These are phyloP conservation scores for Ormosia emarginata DNA, from an alignment of 306 rosid genomes.

Conservation along the genomic window DNA sequence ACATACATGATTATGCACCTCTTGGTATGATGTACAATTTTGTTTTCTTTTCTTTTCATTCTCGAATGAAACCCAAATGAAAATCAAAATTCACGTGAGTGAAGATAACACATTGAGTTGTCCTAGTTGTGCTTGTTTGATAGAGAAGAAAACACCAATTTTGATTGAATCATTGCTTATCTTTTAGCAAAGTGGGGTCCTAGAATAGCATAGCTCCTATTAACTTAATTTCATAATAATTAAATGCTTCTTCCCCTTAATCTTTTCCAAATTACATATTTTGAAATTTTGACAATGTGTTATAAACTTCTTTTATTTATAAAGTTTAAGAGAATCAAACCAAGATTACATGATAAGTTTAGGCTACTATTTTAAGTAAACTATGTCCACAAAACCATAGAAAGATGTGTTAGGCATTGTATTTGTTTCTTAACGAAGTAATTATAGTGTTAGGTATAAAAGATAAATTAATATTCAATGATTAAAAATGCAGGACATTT, in stretches of 20 bases:
- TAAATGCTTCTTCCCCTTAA: background rate
- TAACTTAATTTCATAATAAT: background rate
- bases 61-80: background rate
- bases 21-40: background rate
- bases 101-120: background rate
- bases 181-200: background rate
- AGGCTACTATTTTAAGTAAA: constrained; percentile 21
- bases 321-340: constrained; percentile 29
- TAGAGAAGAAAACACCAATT: background rate
- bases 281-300: background rate
- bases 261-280: background rate
- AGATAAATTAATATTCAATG: background rate
- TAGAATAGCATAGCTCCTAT: background rate
- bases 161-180: background rate
- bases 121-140: background rate
- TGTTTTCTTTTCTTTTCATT: background rate
- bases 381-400: background rate
- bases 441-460: constrained; percentile 30
- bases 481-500: background rate
- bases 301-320: background rate
- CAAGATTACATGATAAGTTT: constrained; percentile 26
- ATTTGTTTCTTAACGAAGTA: constrained; percentile 7
- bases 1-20: too few relatives aligned
- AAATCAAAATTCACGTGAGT: background rate
- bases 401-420: constrained; percentile 20